These are phyloP conservation scores for Gastrolobium bilobum DNA, from an alignment of 306 rosid genomes.

Conservation along the genomic window DNA sequence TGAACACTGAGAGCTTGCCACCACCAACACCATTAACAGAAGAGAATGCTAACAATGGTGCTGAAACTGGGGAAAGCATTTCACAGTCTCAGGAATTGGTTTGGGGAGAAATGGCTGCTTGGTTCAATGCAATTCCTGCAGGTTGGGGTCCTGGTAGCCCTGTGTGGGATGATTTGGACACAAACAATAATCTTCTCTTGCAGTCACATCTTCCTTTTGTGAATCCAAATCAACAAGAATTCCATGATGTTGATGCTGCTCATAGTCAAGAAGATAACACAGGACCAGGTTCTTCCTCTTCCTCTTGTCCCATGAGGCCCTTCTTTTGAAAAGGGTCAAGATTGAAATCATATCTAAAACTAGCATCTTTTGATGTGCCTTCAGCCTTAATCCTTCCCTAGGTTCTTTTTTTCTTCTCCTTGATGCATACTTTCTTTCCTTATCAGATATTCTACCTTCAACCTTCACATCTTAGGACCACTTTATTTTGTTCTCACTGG, in stretches of 20 bases:
- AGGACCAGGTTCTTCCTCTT: constrained; percentile 57
- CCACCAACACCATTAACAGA: constrained; percentile 39
- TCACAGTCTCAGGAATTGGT: constrained; percentile 62
- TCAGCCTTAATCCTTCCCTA: neutral
- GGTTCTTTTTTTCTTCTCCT: constrained; percentile 10
- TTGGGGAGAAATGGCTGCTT: constrained; percentile 79
- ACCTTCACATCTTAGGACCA: constrained; percentile 20
- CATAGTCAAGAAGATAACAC: constrained; percentile 56
- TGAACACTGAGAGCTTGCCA: constrained; percentile 45
- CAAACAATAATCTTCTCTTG: constrained; percentile 64
- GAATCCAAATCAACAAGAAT: constrained; percentile 52
- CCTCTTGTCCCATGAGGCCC: constrained; percentile 63
- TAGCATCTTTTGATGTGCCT: neutral
- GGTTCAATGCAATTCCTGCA: constrained; percentile 78
- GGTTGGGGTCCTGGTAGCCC: constrained; percentile 94
- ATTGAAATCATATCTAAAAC: constrained; percentile 39
- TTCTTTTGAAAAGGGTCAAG: constrained; percentile 65
- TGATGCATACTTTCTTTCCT: neutral
- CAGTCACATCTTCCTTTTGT: constrained; percentile 59
- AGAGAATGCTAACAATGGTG: constrained; percentile 48
- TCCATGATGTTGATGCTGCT: constrained; percentile 39
- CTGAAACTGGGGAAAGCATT: constrained; percentile 50
- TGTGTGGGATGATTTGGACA: constrained; percentile 86
- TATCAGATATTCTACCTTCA: constrained; percentile 18
- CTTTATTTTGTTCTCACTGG: constrained; percentile 44